Evolutionary conservation across 1,284 basidiomycete species (phyloP).

Genomic region (Pseudozyma hubeiensis): DNA sequence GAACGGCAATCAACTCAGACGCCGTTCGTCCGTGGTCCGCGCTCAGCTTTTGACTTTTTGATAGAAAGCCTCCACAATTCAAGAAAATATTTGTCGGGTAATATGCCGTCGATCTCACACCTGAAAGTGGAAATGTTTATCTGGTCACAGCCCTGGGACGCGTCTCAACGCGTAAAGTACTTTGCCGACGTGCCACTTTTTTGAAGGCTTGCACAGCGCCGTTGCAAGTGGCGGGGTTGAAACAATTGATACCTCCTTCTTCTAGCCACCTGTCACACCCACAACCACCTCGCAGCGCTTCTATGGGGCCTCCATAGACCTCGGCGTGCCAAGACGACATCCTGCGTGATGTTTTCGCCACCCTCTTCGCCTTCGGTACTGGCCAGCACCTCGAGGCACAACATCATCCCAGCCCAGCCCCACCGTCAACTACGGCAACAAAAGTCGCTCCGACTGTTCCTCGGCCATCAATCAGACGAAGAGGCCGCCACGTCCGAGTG

Average conservation of each 20-base stretch:
- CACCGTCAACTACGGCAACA: constrained; percentile 14
- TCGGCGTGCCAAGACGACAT: background rate
- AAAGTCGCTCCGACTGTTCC: constrained; percentile 44
- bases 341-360: constrained; percentile 29
- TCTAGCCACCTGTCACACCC: background rate
- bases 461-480: constrained; percentile 38
- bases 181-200: too few species aligned
- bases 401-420: constrained; percentile 29
- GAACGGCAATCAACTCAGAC: constrained; percentile 18
- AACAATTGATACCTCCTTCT: background rate
- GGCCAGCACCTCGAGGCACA: constrained; percentile 47
- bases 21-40: constrained; percentile 2
- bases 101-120: constrained; percentile 10
- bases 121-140: too few species aligned
- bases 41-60: constrained; percentile 1
- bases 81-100: too few species aligned
- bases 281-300: background rate
- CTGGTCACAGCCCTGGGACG: constrained; percentile 11
- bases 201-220: too few species aligned
- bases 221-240: constrained; percentile 11
- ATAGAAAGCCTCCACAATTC: constrained; percentile 18
- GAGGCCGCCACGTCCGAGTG: constrained; percentile 14
- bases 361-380: constrained; percentile 43
- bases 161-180: constrained; percentile 39
- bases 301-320: background rate